Evolutionary conservation across 2,329 filamentous ascomycete species (phyloP), one percentile per base, ranked within the genome.

Genomic region (Monilinia polystroma): DNA sequence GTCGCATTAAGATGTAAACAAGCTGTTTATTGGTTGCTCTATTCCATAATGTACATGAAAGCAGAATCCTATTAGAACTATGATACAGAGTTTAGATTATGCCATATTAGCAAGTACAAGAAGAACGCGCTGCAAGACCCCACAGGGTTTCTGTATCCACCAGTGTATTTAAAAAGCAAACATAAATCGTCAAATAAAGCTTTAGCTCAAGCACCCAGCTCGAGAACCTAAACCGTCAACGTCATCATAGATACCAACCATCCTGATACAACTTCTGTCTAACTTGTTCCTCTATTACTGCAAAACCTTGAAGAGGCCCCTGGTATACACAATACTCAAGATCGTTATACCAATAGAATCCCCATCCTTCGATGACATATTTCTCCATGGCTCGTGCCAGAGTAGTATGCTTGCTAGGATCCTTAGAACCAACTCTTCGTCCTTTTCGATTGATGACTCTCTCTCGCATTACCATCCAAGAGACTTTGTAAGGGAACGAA

Each of bases 371-470:
- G 12, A 29, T n/a, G n/a, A 14, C 2, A n/a, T 32, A 32, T 14
- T 6, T 32, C 56, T 47, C 10, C 10, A 32, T n/a, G 11, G 18
- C 20, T 47, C 3, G 10, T 35, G n/a, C 14, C 11, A 32, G 12
- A n/a, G 18, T 59, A 18, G 18, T 32, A 32, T 32, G 1, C n/a
- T 26, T 6, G 11, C 23, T 47, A 14, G 6, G 7, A 12, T n/a
- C 18, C 26, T 16, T 0, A 2, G 18, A 53, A 2, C 1, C 1
- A 16, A 53, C 6, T 4, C 0, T 20, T 18, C 16, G 6, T 10
- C 26, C 52, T 16, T 18, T 52, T 7, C 23, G 2, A 41, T 41
- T 14, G 38, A 41, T 11, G 11, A 41, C 10, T 14, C 11, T 41
- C 38, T 11, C 23, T 23, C 10, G 8, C 23, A 3, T 29, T 26